Conservation (phyloP, 108 stramenopile genomes). For the Nitzschia sp. region DNA sequence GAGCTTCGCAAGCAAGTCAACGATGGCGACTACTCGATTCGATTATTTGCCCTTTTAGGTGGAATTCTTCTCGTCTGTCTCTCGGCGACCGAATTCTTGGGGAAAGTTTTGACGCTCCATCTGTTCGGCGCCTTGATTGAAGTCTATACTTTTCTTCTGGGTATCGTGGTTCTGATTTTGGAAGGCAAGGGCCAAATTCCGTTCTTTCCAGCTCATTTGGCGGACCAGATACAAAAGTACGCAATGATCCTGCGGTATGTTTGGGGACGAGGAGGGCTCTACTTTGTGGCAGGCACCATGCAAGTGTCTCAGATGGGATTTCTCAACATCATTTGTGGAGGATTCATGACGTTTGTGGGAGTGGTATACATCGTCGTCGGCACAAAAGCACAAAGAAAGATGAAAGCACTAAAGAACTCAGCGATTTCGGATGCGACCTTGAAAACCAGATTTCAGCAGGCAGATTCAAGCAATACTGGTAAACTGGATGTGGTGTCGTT, state of each 20-base stretch:
- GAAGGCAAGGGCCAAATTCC: constrained; percentile 25
- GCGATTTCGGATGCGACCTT: constrained; percentile 31
- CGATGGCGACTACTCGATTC: constrained; percentile 44
- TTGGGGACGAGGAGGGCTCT: constrained; percentile 54
- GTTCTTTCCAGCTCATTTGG: constrained; percentile 22
- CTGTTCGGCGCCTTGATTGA: constrained; percentile 44
- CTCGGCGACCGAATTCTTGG: constrained; percentile 28
- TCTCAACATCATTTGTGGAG: constrained; percentile 31
- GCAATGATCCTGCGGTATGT: constrained; percentile 56
- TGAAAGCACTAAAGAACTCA: constrained; percentile 38
- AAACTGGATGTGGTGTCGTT: constrained; percentile 40
- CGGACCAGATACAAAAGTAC: constrained; percentile 33
- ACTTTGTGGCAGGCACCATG: constrained; percentile 55
- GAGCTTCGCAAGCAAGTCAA: constrained; percentile 24
- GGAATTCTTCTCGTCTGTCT: constrained; percentile 38
- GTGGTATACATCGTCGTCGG: constrained; percentile 48
- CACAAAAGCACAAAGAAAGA: constrained; percentile 39
- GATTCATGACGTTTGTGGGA: constrained; percentile 54
- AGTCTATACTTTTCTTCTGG: constrained; percentile 44
- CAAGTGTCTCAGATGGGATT: constrained; percentile 38
- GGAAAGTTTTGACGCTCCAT: constrained; percentile 35
- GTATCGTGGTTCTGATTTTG: constrained; percentile 36
- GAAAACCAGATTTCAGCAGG: constrained; percentile 30
- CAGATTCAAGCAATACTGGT: constrained; percentile 32
- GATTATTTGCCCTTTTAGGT: constrained; percentile 45